phyloP scores from a whole-genome alignment of 2,329 filamentous ascomycete genomes.

The Fusarium sp. region DNA sequence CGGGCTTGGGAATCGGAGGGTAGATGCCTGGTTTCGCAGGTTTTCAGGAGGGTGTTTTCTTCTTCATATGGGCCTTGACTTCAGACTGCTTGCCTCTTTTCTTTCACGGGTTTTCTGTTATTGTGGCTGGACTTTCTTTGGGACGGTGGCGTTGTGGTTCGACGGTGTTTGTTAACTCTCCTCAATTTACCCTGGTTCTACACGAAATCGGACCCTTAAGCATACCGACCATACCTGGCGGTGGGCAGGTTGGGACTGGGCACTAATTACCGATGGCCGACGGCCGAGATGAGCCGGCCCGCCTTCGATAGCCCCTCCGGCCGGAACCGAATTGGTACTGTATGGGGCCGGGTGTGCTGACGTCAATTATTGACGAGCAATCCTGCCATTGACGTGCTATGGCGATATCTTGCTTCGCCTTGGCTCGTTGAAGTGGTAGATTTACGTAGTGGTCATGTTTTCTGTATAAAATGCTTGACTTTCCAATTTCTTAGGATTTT shows the following conservation, averaged over 20 bases:
- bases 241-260: conserved; percentile 6
- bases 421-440: background rate
- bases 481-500: background rate
- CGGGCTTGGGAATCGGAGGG: conserved; percentile 31
- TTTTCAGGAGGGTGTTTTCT: conserved; percentile 9
- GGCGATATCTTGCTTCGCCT: background rate
- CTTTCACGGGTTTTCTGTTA: conserved; percentile 10
- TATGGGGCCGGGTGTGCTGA: conserved; percentile 23
- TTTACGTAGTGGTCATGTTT: background rate
- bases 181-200: conserved; percentile 36
- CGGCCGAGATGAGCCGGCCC: conserved; percentile 28
- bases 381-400: background rate
- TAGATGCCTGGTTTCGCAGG: conserved; percentile 30
- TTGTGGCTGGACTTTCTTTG: conserved; percentile 22
- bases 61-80: conserved; percentile 18
- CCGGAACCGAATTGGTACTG: conserved; percentile 21
- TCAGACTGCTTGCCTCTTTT: conserved; percentile 22
- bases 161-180: conserved; percentile 38
- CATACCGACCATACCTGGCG: conserved; percentile 10
- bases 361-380: conserved; percentile 11
- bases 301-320: conserved; percentile 20
- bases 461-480: background rate
- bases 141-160: conserved; percentile 36
- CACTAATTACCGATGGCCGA: conserved; percentile 26
- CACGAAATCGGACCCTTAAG: background rate